These are phyloP conservation scores for Calonectria pseudoturangicola DNA, from an alignment of 2,329 filamentous ascomycete species.

Conservation along the genomic window DNA sequence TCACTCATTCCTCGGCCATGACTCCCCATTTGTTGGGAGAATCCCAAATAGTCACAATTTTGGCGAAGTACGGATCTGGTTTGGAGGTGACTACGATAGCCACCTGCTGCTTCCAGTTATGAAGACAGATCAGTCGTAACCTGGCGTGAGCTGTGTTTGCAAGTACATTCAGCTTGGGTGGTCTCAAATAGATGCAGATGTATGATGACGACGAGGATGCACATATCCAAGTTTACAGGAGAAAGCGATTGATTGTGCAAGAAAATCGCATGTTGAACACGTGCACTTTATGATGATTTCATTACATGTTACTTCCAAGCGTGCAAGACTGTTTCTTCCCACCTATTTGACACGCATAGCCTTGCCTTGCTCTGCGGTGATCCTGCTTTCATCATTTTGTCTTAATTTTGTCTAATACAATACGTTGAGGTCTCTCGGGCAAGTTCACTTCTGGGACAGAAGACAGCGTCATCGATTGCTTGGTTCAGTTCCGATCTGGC, in stretches of 20 bases:
- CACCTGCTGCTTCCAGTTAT: not conserved
- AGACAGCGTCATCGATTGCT: too few relatives aligned
- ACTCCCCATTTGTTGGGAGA: slow-evolving; percentile 29
- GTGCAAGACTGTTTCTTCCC: too few relatives aligned
- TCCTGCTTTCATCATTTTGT: too few relatives aligned
- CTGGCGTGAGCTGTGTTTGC: too few relatives aligned
- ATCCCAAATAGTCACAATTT: slow-evolving; percentile 32
- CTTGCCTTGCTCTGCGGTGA: too few relatives aligned
- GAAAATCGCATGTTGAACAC: not conserved
- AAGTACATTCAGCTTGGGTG: not conserved
- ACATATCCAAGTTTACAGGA: too few relatives aligned
- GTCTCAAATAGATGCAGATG: not conserved
- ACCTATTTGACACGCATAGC: too few relatives aligned
- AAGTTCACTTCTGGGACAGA: too few relatives aligned
- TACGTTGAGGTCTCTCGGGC: too few relatives aligned
- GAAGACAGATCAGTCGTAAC: not conserved
- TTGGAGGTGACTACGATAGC: slow-evolving; percentile 15
- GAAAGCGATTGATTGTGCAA: not conserved
- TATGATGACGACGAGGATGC: not conserved
- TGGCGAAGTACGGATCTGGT: slow-evolving; percentile 32
- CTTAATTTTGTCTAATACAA: too few relatives aligned
- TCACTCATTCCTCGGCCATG: slow-evolving; percentile 20
- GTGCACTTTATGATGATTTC: not conserved
- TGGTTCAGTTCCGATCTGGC: too few relatives aligned
- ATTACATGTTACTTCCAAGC: not conserved